Base-by-base conservation (phyloP, 345 rosid species). In the Bretschneidera sinensis region DNA sequence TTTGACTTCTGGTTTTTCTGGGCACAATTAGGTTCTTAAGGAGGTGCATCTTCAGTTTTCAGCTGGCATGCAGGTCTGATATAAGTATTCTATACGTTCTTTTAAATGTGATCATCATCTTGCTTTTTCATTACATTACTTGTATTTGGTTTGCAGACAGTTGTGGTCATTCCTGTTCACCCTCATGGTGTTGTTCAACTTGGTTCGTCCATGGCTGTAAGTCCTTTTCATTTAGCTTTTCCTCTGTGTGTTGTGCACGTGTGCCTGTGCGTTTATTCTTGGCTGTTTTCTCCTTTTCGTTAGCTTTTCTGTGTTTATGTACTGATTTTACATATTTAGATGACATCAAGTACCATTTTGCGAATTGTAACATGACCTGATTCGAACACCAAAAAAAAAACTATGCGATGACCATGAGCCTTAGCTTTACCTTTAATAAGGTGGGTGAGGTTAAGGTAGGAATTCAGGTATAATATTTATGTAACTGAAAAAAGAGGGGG, bases 171-270 rank as follows among this genome's bases (percentile, higher is more conserved):
- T 73, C 96, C 99, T 8, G 83, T 86, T 66, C 74, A 68, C 54
- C 89, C 89, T 39, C 87, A 85, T 62, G 99, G 99, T 55, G 95
- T 95, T 62, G 80, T 91, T 78, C 97, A 91, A 61, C 82, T 95
- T 34, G 99, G 95, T 74, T 91, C 97, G 50, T 80, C 85, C 25
- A 65, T 73, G 20, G 57, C 82, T 51, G 99, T 94, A 81, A 85
- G 97, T 74, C 59, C 28, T 50, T 4, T 66, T 45, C 9, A 9
- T 20, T 59, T 15, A 18, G 48, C 55, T 62, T 34, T 24, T 48
- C 35, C 28, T 24, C 34, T 15, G 45, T 47, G 59, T 35, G 22
- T 28, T 3, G 3, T 3, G 33, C 8, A 8, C 33, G 8, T 28
- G 3, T 28, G 33, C 33, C 33, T 28, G 5, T 28, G 33, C 10